phyloP scores from a whole-genome alignment of 352 stramenopile genomes.

The Phytophthora macrochlamydospora region DNA sequence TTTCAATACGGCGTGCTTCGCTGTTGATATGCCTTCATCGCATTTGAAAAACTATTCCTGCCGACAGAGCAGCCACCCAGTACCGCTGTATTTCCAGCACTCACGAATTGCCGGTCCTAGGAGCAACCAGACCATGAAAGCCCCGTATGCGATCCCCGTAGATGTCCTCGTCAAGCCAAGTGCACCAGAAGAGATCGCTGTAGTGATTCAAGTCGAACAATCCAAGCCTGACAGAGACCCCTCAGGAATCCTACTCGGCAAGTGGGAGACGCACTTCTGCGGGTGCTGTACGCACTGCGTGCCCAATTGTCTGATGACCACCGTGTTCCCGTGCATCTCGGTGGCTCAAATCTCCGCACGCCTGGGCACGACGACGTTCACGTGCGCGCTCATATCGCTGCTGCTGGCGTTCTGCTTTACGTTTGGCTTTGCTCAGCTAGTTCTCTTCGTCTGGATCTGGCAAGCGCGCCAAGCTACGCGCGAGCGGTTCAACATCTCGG shows the following conservation, averaged over 20 bases:
- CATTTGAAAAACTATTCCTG: no score
- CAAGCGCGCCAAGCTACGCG: background rate
- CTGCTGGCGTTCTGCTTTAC: slow-evolving; percentile 4
- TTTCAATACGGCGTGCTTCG: no score
- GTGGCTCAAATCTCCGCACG: slow-evolving; percentile 24
- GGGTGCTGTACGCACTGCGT: slow-evolving; percentile 25
- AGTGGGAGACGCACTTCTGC: slow-evolving; percentile 20
- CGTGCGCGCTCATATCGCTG: slow-evolving; percentile 12
- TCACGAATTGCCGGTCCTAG: background rate
- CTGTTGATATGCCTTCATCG: no score
- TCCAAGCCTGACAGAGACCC: slow-evolving; percentile 1
- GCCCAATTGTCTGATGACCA: slow-evolving; percentile 32
- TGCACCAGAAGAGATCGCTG: slow-evolving; percentile 2
- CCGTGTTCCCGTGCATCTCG: slow-evolving; percentile 25
- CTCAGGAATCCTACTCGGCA: background rate
- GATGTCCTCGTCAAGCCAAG: slow-evolving; percentile 7
- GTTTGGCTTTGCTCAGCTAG: background rate
- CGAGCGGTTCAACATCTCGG: slow-evolving; percentile 5
- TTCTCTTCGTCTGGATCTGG: slow-evolving; percentile 8
- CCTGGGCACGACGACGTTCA: slow-evolving; percentile 17
- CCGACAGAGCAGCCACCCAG: background rate
- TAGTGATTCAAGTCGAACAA: slow-evolving; percentile 6
- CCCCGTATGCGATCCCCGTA: slow-evolving; percentile 12
- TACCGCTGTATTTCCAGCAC: background rate
- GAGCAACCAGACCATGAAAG: background rate